These are phyloP conservation scores for Didymella glomerata DNA, from an alignment of 2,329 filamentous ascomycete species.

Conservation along the genomic window DNA sequence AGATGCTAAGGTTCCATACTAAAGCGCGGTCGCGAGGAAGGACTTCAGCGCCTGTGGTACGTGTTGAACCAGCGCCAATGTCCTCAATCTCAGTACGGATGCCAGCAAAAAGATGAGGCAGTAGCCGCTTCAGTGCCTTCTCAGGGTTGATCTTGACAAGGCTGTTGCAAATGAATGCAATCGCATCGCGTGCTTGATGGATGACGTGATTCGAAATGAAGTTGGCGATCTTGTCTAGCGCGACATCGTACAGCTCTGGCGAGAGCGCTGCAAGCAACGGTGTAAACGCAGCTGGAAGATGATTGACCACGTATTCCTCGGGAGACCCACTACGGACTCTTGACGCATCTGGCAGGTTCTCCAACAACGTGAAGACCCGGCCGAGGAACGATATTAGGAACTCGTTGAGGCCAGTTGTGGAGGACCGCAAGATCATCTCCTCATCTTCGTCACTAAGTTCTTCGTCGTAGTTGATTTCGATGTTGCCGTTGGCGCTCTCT, in stretches of 20 bases:
- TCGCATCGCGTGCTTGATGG: conserved; percentile 94
- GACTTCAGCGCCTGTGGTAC: conserved; percentile 92
- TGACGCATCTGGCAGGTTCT: conserved; percentile 92
- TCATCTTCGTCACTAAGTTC: conserved; percentile 88
- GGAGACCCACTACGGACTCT: conserved; percentile 88
- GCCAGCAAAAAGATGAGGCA: conserved; percentile 88
- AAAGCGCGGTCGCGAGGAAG: conserved; percentile 89
- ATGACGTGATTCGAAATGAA: conserved; percentile 96
- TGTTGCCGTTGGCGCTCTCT: conserved; percentile 83
- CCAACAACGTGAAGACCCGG: conserved; percentile 92
- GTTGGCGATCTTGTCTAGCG: conserved; percentile 87
- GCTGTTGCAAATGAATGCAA: conserved; percentile 98
- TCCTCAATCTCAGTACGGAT: conserved; percentile 97
- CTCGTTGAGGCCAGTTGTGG: conserved; percentile 91
- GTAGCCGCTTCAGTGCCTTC: conserved; percentile 88
- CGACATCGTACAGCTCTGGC: conserved; percentile 90
- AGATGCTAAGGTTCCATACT: conserved; percentile 96
- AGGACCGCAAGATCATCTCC: conserved; percentile 86
- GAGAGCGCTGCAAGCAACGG: conserved; percentile 91
- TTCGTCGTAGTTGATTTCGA: conserved; percentile 83
- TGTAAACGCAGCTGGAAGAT: conserved; percentile 87
- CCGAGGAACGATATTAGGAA: conserved; percentile 91
- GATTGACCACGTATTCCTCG: conserved; percentile 97
- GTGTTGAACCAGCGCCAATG: conserved; percentile 92
- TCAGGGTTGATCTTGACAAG: conserved; percentile 95